Conservation (phyloP, 345 rosid species). For the Citrus trifoliata region DNA sequence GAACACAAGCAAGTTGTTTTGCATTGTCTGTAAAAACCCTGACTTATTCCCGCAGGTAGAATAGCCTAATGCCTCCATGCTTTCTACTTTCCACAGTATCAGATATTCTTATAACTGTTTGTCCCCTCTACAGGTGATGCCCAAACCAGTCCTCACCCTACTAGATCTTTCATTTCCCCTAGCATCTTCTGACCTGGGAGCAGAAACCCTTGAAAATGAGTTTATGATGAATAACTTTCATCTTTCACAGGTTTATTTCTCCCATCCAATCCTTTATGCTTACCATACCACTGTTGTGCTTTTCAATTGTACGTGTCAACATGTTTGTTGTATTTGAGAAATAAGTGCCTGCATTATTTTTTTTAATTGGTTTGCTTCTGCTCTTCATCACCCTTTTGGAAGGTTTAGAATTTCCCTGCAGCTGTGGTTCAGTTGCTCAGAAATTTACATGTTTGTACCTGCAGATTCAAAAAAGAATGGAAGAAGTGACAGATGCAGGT, state of each 20-base stretch:
- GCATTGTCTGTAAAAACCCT: constrained; percentile 67
- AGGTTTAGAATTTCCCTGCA: not conserved
- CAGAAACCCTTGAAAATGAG: constrained; percentile 88
- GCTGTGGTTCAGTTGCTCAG: not conserved
- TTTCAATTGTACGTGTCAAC: not conserved
- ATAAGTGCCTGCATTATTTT: not conserved
- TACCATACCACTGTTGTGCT: not conserved
- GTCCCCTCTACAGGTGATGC: constrained; percentile 62
- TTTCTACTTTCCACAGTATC: constrained; percentile 1
- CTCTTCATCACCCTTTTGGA: not conserved
- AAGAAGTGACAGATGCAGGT: constrained; percentile 46
- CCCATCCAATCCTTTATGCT: not conserved
- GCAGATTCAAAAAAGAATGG: constrained; percentile 72
- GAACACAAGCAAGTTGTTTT: constrained; percentile 62
- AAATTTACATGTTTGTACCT: not conserved
- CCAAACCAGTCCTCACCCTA: constrained; percentile 77
- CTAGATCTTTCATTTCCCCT: constrained; percentile 71
- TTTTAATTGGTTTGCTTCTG: constrained; percentile 1
- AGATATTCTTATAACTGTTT: constrained; percentile 8
- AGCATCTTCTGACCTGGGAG: constrained; percentile 91
- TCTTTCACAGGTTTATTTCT: constrained; percentile 58
- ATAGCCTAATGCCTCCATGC: not conserved
- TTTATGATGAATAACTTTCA: constrained; percentile 63
- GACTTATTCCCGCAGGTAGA: constrained; percentile 78
- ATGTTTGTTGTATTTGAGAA: not conserved